Base-by-base conservation (phyloP, 768 basidiomycete genomes). In the Obba rivulosa region DNA sequence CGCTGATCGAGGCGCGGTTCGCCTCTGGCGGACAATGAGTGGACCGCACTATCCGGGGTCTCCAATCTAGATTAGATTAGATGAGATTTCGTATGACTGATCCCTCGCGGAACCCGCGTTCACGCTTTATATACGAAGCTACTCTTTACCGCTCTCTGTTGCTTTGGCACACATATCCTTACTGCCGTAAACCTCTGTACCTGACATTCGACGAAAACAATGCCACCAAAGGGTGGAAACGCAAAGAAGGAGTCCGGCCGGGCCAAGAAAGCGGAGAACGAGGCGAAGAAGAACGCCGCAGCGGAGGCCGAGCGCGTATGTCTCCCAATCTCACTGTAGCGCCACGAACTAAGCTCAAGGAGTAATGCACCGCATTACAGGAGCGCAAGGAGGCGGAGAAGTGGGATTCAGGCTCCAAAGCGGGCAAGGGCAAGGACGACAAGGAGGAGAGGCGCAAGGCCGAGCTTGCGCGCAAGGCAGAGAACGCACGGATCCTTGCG, bases 211-310 rank as follows among this genome's bases (percentile, higher is more conserved):
- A 22, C 20, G 35, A 11, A 17, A 2, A 41, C 5, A 24, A 93
- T 94, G 93, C 68, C 93, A 41, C 92, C 93, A 1, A 91, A 90
- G 66, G 87, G 84, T 53, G 81, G 77, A 57, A 95, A 92, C 73
- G 74, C 89, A 49, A 96, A 95, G 82, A 95, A 95, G 65, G 93
- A 95, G 66, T 69, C 80, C 37, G 92, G 93, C 3, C 69, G 87
- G 46, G 86, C 92, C 1, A 93, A 91, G 70, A 96, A 96, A 66
- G 89, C 89, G 21, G 88, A 93, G 62, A 93, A 92, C 62, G 89
- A 91, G 62, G 73, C 78, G 8, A 90, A 85, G 74, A 93, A 92
- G 67, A 76, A 79, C 52, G 79, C 76, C 5, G 74, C 72, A 3
- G 81, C 74, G 0, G 74, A 72, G 10, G 74, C 73, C 8, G 87